phyloP scores from a whole-genome alignment of 2,329 filamentous ascomycete genomes.

The Paraphoma sp. region DNA sequence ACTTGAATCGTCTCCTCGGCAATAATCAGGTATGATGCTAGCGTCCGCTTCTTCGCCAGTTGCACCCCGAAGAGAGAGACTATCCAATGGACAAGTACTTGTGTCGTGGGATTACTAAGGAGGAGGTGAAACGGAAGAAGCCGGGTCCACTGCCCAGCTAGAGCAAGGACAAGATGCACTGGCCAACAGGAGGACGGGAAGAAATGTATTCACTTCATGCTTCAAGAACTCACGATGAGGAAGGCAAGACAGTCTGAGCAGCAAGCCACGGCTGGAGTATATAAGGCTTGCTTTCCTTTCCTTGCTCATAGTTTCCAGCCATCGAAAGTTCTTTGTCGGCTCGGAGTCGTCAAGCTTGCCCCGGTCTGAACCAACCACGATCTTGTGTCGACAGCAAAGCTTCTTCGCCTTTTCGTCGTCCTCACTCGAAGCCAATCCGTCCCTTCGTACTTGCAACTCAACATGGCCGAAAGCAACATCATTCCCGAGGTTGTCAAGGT shows the following conservation, averaged over 20 bases:
- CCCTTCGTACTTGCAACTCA: not conserved
- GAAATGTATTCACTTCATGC: not conserved
- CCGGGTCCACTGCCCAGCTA: not conserved
- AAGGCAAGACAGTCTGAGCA: not conserved
- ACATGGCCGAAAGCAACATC: not conserved
- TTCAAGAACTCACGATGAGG: not conserved
- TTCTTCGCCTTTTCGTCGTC: too few relatives aligned
- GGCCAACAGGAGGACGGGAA: not conserved
- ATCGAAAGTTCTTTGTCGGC: too few relatives aligned
- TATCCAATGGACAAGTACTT: too few relatives aligned
- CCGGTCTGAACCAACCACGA: too few relatives aligned
- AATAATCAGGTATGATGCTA: too few relatives aligned
- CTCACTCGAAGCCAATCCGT: not conserved
- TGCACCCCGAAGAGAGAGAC: too few relatives aligned
- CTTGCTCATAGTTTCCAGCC: too few relatives aligned
- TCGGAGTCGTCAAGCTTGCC: too few relatives aligned
- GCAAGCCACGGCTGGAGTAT: not conserved
- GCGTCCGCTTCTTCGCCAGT: too few relatives aligned
- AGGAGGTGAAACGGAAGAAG: not conserved
- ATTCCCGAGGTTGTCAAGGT: slow-evolving; percentile 20
- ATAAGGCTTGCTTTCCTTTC: not conserved
- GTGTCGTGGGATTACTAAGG: not conserved
- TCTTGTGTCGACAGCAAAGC: too few relatives aligned
- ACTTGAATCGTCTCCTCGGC: too few relatives aligned
- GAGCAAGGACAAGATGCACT: not conserved